Evolutionary conservation across 495 filamentous ascomycete species (phyloP).

Genomic region (Talaromyces liani): DNA sequence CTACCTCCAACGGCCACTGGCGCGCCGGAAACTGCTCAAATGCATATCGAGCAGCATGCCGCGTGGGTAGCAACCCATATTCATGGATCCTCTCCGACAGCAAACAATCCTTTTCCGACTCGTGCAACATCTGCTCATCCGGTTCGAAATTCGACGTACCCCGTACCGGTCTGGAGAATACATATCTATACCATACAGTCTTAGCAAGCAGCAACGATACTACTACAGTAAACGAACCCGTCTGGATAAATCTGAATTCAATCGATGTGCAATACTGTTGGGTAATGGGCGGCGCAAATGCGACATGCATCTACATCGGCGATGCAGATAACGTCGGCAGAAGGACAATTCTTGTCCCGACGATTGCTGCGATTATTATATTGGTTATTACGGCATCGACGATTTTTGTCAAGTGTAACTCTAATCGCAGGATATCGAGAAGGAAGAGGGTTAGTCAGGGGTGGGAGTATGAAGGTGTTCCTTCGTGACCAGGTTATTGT

Average conservation of each 20-base stretch:
- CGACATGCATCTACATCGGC: conserved; percentile 46
- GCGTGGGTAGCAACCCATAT: conserved; percentile 41
- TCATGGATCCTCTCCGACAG: conserved; percentile 43
- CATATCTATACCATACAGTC: conserved; percentile 38
- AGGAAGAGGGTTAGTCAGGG: conserved; percentile 46
- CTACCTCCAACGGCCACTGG: conserved; percentile 44
- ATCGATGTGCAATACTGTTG: conserved; percentile 50
- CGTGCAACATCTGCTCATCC: conserved; percentile 29
- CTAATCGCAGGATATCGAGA: conserved; percentile 46
- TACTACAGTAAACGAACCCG: conserved; percentile 16
- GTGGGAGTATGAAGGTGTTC: conserved; percentile 63
- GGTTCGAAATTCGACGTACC: conserved; percentile 42
- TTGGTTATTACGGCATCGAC: conserved; percentile 51
- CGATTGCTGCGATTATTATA: conserved; percentile 52
- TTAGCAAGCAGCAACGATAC: conserved; percentile 14
- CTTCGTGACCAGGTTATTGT: conserved; percentile 25
- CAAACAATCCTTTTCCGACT: conserved; percentile 25
- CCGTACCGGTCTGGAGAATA: conserved; percentile 55
- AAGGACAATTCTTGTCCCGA: conserved; percentile 49
- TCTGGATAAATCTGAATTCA: conserved; percentile 55
- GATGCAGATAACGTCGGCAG: conserved; percentile 28
- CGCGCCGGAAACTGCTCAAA: conserved; percentile 45
- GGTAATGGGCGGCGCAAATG: conserved; percentile 43
- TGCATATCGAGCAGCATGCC: conserved; percentile 46
- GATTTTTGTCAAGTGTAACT: conserved; percentile 56